These are phyloP conservation scores for Dunaliella sp. DNA, from an alignment of 139 green algal species.

Conservation along the genomic window DNA sequence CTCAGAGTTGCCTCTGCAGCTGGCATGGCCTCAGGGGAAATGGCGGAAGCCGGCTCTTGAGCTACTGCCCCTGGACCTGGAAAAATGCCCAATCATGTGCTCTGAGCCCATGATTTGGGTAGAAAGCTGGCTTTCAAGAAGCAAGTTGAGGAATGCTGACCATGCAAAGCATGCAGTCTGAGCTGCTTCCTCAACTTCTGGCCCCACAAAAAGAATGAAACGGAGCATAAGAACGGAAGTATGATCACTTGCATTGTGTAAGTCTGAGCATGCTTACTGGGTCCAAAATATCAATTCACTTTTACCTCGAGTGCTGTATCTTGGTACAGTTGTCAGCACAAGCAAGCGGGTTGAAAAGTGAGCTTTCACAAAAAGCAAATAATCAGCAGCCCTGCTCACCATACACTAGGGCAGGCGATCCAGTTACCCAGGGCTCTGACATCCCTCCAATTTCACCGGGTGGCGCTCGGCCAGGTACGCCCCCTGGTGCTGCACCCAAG, in stretches of 20 bases:
- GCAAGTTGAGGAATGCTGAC: too few species aligned
- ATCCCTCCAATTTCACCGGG: neutral
- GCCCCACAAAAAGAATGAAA: neutral
- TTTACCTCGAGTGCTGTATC: too few species aligned
- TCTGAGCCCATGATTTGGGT: too few species aligned
- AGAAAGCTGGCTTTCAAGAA: too few species aligned
- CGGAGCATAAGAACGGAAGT: neutral
- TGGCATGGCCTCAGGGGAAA: neutral
- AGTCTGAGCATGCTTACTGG: neutral
- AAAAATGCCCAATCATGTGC: too few species aligned
- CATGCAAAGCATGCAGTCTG: too few species aligned
- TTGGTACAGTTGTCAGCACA: neutral
- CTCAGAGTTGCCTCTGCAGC: neutral
- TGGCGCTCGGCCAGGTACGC: neutral
- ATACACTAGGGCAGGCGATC: neutral
- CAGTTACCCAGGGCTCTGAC: neutral
- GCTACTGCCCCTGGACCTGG: neutral
- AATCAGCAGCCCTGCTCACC: neutral
- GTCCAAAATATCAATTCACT: too few species aligned
- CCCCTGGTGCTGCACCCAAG: neutral
- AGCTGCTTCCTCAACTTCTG: neutral
- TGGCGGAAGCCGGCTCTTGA: neutral
- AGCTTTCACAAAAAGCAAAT: neutral
- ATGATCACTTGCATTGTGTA: neutral
- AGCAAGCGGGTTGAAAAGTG: neutral